Conservation (phyloP, 192 early-diverging fungal species). For the Podila verticillata region DNA sequence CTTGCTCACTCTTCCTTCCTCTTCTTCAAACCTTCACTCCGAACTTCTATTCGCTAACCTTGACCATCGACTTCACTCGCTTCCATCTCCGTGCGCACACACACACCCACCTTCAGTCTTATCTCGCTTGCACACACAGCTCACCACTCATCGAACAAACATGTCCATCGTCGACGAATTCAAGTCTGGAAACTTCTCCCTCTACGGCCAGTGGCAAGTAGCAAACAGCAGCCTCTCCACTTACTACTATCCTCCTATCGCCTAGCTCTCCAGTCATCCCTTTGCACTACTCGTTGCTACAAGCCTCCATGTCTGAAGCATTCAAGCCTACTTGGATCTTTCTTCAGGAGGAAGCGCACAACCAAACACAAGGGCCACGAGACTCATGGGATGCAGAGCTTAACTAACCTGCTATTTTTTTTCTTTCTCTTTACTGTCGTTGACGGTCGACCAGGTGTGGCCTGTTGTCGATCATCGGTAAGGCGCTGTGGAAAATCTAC, state of each 20-base stretch:
- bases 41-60: background rate
- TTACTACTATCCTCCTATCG: background rate
- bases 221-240: background rate
- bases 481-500: background rate
- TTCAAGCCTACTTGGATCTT: no score
- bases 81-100: background rate
- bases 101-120: background rate
- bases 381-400: no score
- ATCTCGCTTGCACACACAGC: background rate
- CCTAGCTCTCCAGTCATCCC: background rate
- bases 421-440: background rate
- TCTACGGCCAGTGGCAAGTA: conserved; percentile 61
- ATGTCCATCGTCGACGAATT: conserved; percentile 58
- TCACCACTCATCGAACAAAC: background rate
- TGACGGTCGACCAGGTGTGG: conserved; percentile 38
- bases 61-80: background rate
- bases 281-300: no score
- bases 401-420: background rate
- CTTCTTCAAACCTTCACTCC: background rate
- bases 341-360: no score
- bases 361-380: background rate
- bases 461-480: conserved; percentile 56
- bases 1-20: background rate
- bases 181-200: conserved; percentile 56
- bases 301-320: no score